Percentiles rank a stretch among this genome's conserved stretches.
These are phyloP conservation scores for Cryphonectria parasitica DNA, from an alignment of 2,329 filamentous ascomycete species.

Conservation along the genomic window DNA sequence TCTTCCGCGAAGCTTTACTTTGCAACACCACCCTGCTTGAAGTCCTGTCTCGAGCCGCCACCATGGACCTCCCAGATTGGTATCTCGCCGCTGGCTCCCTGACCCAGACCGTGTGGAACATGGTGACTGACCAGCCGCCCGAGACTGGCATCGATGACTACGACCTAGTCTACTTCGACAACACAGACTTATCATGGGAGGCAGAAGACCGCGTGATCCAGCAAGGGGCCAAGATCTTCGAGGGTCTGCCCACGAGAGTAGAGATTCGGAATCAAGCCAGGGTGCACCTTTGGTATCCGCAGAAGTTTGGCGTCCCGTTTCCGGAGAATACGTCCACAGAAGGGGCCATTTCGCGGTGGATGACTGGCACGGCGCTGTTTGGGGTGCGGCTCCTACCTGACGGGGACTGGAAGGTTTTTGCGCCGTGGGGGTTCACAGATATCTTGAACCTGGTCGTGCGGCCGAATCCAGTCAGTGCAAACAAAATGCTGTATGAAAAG, in stretches of 20 bases:
- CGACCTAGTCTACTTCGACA: slow-evolving; percentile 43
- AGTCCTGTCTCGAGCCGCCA: slow-evolving; percentile 28
- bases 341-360: slow-evolving; percentile 41
- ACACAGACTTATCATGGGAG: slow-evolving; percentile 41
- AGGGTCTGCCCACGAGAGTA: slow-evolving; percentile 38
- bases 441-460: slow-evolving; percentile 41
- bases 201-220: slow-evolving; percentile 42
- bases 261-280: slow-evolving; percentile 46
- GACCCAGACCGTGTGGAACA: slow-evolving; percentile 46
- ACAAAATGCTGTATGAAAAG: slow-evolving; percentile 36
- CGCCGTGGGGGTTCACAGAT: slow-evolving; percentile 42
- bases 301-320: slow-evolving; percentile 39
- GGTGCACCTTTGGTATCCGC: slow-evolving; percentile 43
- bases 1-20: slow-evolving; percentile 21
- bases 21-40: slow-evolving; percentile 27
- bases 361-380: slow-evolving; percentile 42
- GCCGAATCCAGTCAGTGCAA: slow-evolving; percentile 38
- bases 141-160: slow-evolving; percentile 44
- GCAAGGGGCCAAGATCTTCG: slow-evolving; percentile 37
- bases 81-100: slow-evolving; percentile 40
- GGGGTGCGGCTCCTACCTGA: slow-evolving; percentile 35
- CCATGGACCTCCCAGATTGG: slow-evolving; percentile 26
- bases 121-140: slow-evolving; percentile 35
- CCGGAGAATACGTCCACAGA: slow-evolving; percentile 38
- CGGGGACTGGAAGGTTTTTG: slow-evolving; percentile 40